phyloP scores from a whole-genome alignment of 129 eudicot genomes.

The Chrysanthemum seticuspe region DNA sequence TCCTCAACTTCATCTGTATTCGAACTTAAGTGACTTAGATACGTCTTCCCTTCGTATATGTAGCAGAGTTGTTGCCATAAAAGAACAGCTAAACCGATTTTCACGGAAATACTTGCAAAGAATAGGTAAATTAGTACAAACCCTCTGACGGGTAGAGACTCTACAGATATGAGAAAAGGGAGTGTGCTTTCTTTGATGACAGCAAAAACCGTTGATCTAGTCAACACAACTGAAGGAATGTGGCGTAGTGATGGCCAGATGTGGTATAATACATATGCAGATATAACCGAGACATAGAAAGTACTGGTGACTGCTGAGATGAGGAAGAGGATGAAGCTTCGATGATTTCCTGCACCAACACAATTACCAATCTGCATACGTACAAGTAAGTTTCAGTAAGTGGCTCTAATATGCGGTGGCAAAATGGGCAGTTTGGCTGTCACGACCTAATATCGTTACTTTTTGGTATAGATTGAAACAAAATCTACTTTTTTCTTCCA shows the following conservation, averaged over 20 bases:
- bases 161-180: slow-evolving; percentile 58
- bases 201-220: slow-evolving; percentile 21
- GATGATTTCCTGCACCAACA: slow-evolving; percentile 89
- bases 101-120: slow-evolving; percentile 76
- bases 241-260: slow-evolving; percentile 64
- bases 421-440: too few relatives aligned
- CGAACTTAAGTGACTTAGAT: slow-evolving; percentile 64
- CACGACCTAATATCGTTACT: too few relatives aligned
- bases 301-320: slow-evolving; percentile 77
- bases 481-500: too few relatives aligned
- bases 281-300: slow-evolving; percentile 52
- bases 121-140: slow-evolving; percentile 77
- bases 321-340: slow-evolving; percentile 69
- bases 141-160: slow-evolving; percentile 62
- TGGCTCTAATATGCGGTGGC: background rate
- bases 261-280: slow-evolving; percentile 47
- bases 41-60: slow-evolving; percentile 77
- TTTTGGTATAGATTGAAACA: too few relatives aligned
- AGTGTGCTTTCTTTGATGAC: slow-evolving; percentile 40
- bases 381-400: background rate
- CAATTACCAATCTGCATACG: slow-evolving; percentile 87
- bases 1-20: slow-evolving; percentile 45
- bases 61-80: slow-evolving; percentile 91
- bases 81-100: slow-evolving; percentile 75
- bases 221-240: slow-evolving; percentile 24